Percentiles rank a stretch among this genome's conserved stretches.
phyloP scores from a whole-genome alignment of 1,284 basidiomycete genomes.

The Anthracocystis setariae region DNA sequence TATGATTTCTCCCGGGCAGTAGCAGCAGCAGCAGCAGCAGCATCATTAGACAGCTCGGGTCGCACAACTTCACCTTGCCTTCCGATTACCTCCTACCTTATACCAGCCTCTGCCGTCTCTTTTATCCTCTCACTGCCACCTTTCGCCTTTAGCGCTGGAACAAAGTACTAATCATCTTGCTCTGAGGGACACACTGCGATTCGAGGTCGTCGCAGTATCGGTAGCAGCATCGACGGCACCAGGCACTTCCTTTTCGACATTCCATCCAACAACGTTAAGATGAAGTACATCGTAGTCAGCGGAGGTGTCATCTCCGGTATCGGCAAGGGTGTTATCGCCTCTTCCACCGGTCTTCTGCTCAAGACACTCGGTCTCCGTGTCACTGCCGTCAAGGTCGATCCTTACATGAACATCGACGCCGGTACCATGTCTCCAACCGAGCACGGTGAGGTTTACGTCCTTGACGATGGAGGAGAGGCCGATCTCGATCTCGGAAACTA shows the following conservation, averaged over 20 bases:
- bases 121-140: background rate
- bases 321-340: conserved; percentile 73
- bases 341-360: conserved; percentile 92
- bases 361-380: conserved; percentile 96
- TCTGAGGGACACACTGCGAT: conserved; percentile 36
- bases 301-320: conserved; percentile 70
- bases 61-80: conserved; percentile 13
- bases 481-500: conserved; percentile 98
- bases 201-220: conserved; percentile 41
- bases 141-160: conserved; percentile 7
- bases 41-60: conserved; percentile 12
- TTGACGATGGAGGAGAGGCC: conserved; percentile 98
- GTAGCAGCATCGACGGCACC: conserved; percentile 11
- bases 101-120: conserved; percentile 12
- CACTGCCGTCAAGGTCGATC: conserved; percentile 99
- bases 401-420: conserved; percentile 99
- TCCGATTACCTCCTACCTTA: conserved; percentile 37
- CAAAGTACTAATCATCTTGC: conserved; percentile 13
- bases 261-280: conserved; percentile 25
- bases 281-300: conserved; percentile 69
- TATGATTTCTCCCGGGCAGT: background rate
- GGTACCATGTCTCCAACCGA: conserved; percentile 99
- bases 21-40: background rate
- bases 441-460: conserved; percentile 97
- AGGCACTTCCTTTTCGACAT: conserved; percentile 2